Evolutionary conservation across 73 alveolate genomes (phyloP).

Genomic region (Halteria grandinella): DNA sequence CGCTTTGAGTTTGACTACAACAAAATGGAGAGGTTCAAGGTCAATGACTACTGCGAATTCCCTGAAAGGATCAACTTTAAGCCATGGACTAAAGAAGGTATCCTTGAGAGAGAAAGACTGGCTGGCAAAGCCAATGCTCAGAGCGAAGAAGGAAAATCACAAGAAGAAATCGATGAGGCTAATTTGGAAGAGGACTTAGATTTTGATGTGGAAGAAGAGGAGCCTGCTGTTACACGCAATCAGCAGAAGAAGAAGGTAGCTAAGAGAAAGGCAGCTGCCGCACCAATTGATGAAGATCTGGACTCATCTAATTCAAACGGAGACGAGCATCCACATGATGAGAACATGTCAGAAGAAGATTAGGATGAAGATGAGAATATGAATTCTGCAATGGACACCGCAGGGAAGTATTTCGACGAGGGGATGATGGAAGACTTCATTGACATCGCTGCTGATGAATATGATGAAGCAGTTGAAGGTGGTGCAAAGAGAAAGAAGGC

Average conservation of each 20-base stretch:
- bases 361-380: too few species aligned
- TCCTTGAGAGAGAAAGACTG: slow-evolving; percentile 64
- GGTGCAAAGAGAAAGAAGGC: too few species aligned
- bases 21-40: slow-evolving; percentile 86
- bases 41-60: slow-evolving; percentile 96
- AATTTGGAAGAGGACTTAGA: slow-evolving; percentile 12
- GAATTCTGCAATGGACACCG: too few species aligned
- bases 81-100: slow-evolving; percentile 88
- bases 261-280: slow-evolving; percentile 50
- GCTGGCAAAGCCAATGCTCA: slow-evolving; percentile 8
- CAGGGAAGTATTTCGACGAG: slow-evolving; percentile 33
- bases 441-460: too few species aligned
- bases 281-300: slow-evolving; percentile 32
- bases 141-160: slow-evolving; percentile 17
- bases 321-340: slow-evolving; percentile 5
- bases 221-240: slow-evolving; percentile 1
- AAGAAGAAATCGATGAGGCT: slow-evolving; percentile 38
- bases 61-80: slow-evolving; percentile 89
- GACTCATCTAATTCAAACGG: slow-evolving; percentile 32
- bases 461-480: too few species aligned
- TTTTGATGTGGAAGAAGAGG: slow-evolving; percentile 6
- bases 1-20: slow-evolving; percentile 90
- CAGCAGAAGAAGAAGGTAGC: slow-evolving; percentile 41
- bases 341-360: too few species aligned
- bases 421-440: slow-evolving; percentile 22